phyloP scores from a whole-genome alignment of 139 green algal species.

The Chara braunii region DNA sequence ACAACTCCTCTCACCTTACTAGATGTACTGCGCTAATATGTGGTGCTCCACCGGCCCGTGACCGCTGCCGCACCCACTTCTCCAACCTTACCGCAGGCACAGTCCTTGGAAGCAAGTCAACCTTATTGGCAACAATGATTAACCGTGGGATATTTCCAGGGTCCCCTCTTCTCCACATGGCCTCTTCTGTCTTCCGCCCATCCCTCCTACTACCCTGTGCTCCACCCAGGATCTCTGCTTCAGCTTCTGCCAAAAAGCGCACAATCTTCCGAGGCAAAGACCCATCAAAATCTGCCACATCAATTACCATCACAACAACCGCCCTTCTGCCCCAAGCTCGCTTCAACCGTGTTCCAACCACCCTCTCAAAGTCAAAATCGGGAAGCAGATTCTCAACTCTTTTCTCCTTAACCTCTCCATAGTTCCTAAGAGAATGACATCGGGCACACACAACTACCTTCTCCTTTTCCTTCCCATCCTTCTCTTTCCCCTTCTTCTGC shows the following conservation, averaged over 20 bases:
- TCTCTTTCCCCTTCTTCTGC: conserved; percentile 3
- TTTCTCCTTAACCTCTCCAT: conserved; percentile 66
- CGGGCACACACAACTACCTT: conserved; percentile 69
- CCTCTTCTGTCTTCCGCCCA: conserved; percentile 15
- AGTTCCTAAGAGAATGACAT: conserved; percentile 77
- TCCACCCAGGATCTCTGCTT: background rate
- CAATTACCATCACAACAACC: conserved; percentile 82
- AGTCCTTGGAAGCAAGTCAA: conserved; percentile 35
- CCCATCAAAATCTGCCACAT: conserved; percentile 88
- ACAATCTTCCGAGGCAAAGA: conserved; percentile 70
- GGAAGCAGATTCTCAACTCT: conserved; percentile 46
- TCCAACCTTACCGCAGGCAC: conserved; percentile 26
- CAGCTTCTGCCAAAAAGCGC: conserved; percentile 22
- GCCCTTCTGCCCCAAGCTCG: conserved; percentile 18
- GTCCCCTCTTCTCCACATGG: conserved; percentile 24
- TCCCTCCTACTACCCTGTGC: background rate
- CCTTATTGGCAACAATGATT: conserved; percentile 87
- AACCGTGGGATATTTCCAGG: conserved; percentile 44
- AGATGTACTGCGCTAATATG: conserved; percentile 48
- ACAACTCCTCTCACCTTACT: background rate
- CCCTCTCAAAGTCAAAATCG: conserved; percentile 43
- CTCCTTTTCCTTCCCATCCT: background rate
- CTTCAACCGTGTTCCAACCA: conserved; percentile 19
- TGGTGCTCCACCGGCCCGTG: conserved; percentile 49
- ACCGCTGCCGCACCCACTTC: conserved; percentile 55